Evolutionary conservation across 768 basidiomycete genomes (phyloP), one percentile per base, ranked within the genome.

Genomic region (Xerocomellus amylosporus): DNA sequence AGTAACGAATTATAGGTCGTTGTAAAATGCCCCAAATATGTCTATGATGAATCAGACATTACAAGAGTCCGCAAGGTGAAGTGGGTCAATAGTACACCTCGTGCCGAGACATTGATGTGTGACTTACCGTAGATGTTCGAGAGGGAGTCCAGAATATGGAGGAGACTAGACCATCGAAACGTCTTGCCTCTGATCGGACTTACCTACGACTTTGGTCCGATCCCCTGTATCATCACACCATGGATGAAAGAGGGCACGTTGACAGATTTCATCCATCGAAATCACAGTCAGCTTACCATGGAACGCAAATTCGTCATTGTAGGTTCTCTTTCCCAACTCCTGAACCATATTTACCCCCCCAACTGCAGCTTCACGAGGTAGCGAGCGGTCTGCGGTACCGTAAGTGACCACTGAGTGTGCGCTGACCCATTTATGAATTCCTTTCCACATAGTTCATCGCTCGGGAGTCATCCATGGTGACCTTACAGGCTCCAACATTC

Each of bases 381-480:
- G 59, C 42, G 0, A 60, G 54, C 6, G 59, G 59, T 31, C 28
- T 60, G 17, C 53, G 12, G 22, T 55, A 60, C 42, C 46, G 59
- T 60, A 30, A 51, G 58, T 28, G 20, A 34, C n/a, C 22, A 45
- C 17, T 15, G 8, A 14, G 5, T 3, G 15, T 8, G 15, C 5
- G 10, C 13, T 10, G 28, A 38, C 7, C 13, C 8, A 30, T 30
- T 14, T 13, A 38, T 8, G 12, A 26, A 24, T 13, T 3, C 5
- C 3, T 30, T 49, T 34, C 34, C 14, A 19, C n/a, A 10, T 19
- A 61, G 59, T 56, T 15, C 59, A 61, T 40, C 30, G 26, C 7
- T 41, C 44, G 1, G 54, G 50, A 7, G 38, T 61, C 19, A n/a
- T 61, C 40, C 59, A 60, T 13, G 59, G 59, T 22, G 59, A 60